Conservation (phyloP, 257 asterid species). For the Phtheirospermum japonicum region DNA sequence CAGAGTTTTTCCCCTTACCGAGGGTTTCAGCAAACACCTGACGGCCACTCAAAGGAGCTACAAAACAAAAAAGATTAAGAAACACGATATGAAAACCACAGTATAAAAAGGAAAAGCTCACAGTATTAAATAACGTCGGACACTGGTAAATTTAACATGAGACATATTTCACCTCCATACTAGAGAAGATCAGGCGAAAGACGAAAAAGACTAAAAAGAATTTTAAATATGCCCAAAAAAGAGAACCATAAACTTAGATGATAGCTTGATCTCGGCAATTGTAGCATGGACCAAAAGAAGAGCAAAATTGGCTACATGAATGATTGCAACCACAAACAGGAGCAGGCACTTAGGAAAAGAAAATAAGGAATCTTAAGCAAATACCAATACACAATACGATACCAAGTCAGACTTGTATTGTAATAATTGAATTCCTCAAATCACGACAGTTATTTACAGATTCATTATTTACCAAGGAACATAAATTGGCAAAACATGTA, state of each 20-base stretch:
- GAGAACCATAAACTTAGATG: background rate
- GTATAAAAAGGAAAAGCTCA: conserved; percentile 1
- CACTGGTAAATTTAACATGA: conserved; percentile 37
- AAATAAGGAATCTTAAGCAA: conserved; percentile 2
- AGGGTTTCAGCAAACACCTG: conserved; percentile 50
- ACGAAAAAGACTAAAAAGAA: background rate
- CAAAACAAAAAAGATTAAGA: conserved; percentile 22
- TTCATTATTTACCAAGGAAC: background rate
- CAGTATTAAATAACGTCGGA: conserved; percentile 10
- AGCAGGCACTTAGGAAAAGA: background rate
- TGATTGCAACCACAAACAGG: background rate
- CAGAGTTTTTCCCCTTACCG: conserved; percentile 36
- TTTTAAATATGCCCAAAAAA: background rate
- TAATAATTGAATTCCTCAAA: background rate
- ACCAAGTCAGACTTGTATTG: background rate
- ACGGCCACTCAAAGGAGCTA: conserved; percentile 57
- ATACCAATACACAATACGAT: conserved; percentile 7
- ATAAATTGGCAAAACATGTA: conserved; percentile 1
- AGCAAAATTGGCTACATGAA: background rate
- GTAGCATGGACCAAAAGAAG: background rate
- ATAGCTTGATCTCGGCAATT: too few species aligned
- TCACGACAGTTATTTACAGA: too few species aligned
- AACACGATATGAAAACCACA: conserved; percentile 36
- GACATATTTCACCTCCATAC: conserved; percentile 18
- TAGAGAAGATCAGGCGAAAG: conserved; percentile 8